Conservation (phyloP, 495 filamentous ascomycete genomes). For the Daldinia bambusicola region DNA sequence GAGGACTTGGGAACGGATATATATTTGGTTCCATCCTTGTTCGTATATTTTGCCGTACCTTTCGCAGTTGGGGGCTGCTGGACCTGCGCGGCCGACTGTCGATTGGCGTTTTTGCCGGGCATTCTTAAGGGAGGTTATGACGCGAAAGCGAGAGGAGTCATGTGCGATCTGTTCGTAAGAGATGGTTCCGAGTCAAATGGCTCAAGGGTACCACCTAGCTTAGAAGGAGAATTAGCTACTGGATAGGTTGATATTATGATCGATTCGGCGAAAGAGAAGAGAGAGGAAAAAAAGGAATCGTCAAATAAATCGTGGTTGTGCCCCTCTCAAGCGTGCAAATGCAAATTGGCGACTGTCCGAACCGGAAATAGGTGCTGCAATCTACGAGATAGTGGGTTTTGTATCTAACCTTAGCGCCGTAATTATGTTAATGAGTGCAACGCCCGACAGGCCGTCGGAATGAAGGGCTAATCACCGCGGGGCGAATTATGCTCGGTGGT, state of each 20-base stretch:
- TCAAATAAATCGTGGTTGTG: constrained; percentile 16
- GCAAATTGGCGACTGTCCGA: constrained; percentile 38
- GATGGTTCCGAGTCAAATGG: constrained; percentile 26
- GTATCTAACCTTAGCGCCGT: constrained; percentile 10
- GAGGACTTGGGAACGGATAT: constrained; percentile 71
- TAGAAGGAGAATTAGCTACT: neutral
- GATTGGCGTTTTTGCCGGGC: constrained; percentile 60
- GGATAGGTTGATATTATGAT: neutral
- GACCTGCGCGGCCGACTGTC: constrained; percentile 54
- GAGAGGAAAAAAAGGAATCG: neutral
- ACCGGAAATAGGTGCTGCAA: constrained; percentile 28
- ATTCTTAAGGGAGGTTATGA: constrained; percentile 55
- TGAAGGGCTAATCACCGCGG: constrained; percentile 16
- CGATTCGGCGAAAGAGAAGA: constrained; percentile 15
- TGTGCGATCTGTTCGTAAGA: constrained; percentile 39
- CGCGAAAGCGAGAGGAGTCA: constrained; percentile 47
- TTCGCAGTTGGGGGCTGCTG: constrained; percentile 54
- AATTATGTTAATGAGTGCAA: constrained; percentile 6
- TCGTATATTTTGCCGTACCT: constrained; percentile 66
- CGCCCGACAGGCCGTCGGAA: constrained; percentile 1
- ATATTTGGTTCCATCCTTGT: constrained; percentile 75
- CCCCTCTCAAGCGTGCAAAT: constrained; percentile 29
- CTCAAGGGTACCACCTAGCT: constrained; percentile 9
- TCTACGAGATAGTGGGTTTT: constrained; percentile 3
- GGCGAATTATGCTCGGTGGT: constrained; percentile 25